These are phyloP conservation scores for Phytophthora nicotianae DNA, from an alignment of 352 stramenopile species.

Conservation along the genomic window DNA sequence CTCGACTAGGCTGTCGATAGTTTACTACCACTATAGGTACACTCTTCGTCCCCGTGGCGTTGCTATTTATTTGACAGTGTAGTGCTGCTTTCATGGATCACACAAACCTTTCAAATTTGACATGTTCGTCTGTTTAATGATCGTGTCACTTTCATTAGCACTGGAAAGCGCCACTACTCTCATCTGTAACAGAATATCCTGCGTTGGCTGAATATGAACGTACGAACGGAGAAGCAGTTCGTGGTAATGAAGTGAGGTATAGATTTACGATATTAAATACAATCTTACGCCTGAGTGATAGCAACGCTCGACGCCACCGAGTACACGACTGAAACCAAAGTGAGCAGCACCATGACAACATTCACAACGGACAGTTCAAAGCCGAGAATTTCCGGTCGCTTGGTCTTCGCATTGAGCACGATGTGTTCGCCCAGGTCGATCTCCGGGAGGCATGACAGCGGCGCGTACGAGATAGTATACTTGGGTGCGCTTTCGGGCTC, in stretches of 20 bases:
- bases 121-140: too few relatives aligned
- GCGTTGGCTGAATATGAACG: too few relatives aligned
- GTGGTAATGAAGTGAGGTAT: slow-evolving; percentile 4
- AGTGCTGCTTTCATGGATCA: too few relatives aligned
- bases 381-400: slow-evolving; percentile 31
- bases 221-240: neutral
- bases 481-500: slow-evolving; percentile 30
- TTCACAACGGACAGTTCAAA: slow-evolving; percentile 29
- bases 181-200: too few relatives aligned
- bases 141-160: too few relatives aligned
- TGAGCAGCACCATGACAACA: slow-evolving; percentile 27
- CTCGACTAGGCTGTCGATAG: too few relatives aligned
- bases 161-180: too few relatives aligned
- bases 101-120: too few relatives aligned
- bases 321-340: slow-evolving; percentile 30
- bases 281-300: slow-evolving; percentile 20
- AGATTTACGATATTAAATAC: slow-evolving; percentile 20
- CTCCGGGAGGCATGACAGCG: slow-evolving; percentile 49
- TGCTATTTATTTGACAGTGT: too few relatives aligned
- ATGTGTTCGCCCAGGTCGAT: slow-evolving; percentile 69
- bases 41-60: too few relatives aligned
- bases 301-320: slow-evolving; percentile 27
- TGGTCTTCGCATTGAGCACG: slow-evolving; percentile 46
- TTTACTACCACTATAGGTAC: too few relatives aligned
- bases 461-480: slow-evolving; percentile 76